Conservation (phyloP, 768 basidiomycete genomes). For the Tylopilus balloui region DNA sequence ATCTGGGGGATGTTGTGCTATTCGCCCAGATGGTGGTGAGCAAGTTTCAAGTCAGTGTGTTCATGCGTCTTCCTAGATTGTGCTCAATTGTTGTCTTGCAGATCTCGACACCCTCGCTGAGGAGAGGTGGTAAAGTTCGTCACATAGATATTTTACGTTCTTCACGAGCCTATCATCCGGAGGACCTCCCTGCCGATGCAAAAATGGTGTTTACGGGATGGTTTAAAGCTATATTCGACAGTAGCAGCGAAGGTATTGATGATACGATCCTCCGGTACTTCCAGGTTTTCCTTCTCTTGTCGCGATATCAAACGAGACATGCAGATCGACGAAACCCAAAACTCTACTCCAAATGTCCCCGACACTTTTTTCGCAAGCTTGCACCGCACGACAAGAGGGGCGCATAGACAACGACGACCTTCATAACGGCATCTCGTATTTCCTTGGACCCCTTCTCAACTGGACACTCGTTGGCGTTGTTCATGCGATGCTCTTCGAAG, state of each 20-base stretch:
- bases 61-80: neutral
- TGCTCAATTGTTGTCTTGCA: conserved; percentile 24
- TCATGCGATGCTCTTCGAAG: conserved; percentile 56
- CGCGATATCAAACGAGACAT: neutral
- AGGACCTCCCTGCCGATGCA: conserved; percentile 43
- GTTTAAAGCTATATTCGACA: conserved; percentile 78
- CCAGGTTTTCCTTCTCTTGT: neutral
- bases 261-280: conserved; percentile 65
- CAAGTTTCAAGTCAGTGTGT: conserved; percentile 54
- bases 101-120: conserved; percentile 49
- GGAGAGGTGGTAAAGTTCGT: conserved; percentile 42
- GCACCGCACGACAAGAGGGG: conserved; percentile 40
- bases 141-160: conserved; percentile 51
- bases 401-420: conserved; percentile 67
- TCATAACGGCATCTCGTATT: conserved; percentile 74
- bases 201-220: conserved; percentile 48
- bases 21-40: conserved; percentile 63
- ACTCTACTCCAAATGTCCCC: conserved; percentile 63
- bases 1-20: conserved; percentile 74
- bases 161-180: conserved; percentile 38
- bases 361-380: conserved; percentile 61
- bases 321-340: conserved; percentile 69
- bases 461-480: conserved; percentile 81
- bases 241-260: conserved; percentile 74
- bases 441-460: conserved; percentile 64